These are phyloP conservation scores for Lycium ferocissimum DNA, from an alignment of 257 asterid species.

Conservation along the genomic window DNA sequence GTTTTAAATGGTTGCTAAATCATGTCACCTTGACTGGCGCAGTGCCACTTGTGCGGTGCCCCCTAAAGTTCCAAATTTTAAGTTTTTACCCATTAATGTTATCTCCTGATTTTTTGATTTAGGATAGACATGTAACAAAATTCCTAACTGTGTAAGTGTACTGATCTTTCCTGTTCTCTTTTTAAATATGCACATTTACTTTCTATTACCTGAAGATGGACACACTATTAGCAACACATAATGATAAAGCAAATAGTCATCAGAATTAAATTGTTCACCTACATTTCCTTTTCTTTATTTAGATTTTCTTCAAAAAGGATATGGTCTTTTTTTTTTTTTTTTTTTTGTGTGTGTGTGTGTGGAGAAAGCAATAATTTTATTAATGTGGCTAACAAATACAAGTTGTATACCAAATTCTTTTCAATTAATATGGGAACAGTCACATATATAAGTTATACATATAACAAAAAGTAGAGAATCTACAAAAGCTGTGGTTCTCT, in stretches of 20 bases:
- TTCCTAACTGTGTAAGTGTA: neutral
- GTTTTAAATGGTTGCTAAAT: constrained; percentile 4
- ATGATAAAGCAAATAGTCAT: neutral
- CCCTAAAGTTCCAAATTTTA: neutral
- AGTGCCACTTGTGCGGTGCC: neutral
- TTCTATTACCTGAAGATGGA: neutral
- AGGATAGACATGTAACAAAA: neutral
- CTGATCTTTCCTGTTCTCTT: neutral
- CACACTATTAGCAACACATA: neutral
- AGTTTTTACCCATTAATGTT: neutral
- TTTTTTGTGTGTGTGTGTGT: no score
- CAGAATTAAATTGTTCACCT: constrained; percentile 6
- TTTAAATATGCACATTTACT: neutral
- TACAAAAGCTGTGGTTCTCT: neutral
- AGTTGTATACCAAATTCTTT: constrained; percentile 8
- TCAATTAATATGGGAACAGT: neutral
- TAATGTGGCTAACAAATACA: neutral
- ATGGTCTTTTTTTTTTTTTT: neutral
- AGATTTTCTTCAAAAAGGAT: constrained; percentile 3
- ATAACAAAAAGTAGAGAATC: neutral
- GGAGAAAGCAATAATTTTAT: neutral
- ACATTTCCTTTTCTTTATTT: constrained; percentile 7
- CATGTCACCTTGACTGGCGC: neutral
- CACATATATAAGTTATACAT: neutral
- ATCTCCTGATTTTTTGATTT: neutral